Percentiles rank a stretch among this genome's conserved stretches.
These are phyloP conservation scores for Decorospora gaudefroyi DNA, from an alignment of 2,329 filamentous ascomycete species.

Conservation along the genomic window DNA sequence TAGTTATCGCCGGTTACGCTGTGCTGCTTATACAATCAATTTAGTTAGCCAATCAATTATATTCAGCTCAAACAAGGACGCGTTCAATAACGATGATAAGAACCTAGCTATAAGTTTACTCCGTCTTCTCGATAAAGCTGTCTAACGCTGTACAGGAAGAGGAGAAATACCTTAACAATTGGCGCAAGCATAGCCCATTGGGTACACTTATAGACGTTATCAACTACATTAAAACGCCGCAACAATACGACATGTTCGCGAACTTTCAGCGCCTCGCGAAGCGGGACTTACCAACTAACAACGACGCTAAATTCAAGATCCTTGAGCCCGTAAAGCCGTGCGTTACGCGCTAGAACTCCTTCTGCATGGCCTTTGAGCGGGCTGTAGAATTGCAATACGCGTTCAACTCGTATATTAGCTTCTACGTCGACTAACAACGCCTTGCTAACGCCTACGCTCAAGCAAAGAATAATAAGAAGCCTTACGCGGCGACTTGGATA, in stretches of 20 bases:
- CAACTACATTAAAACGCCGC: neutral
- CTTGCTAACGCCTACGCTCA: neutral
- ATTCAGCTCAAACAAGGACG: neutral
- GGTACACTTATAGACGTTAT: neutral
- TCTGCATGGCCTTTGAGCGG: too few relatives aligned
- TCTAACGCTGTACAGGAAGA: neutral
- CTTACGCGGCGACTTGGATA: neutral
- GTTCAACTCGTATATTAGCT: neutral
- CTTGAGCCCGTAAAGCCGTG: too few relatives aligned
- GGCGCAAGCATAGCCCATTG: neutral
- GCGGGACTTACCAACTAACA: neutral
- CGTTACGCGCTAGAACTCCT: conserved; percentile 5
- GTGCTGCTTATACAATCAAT: neutral
- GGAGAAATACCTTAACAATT: neutral
- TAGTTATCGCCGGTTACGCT: neutral
- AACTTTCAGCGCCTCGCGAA: neutral
- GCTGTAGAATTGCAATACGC: neutral
- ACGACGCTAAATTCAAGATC: too few relatives aligned
- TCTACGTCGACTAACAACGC: neutral
- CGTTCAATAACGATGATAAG: neutral
- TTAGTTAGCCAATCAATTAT: neutral
- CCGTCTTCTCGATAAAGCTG: too few relatives aligned
- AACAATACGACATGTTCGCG: neutral
- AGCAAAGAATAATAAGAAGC: neutral
- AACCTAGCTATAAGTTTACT: neutral